Base-by-base conservation (phyloP, 2,329 filamentous ascomycete genomes). In the Rutstroemia sp. region DNA sequence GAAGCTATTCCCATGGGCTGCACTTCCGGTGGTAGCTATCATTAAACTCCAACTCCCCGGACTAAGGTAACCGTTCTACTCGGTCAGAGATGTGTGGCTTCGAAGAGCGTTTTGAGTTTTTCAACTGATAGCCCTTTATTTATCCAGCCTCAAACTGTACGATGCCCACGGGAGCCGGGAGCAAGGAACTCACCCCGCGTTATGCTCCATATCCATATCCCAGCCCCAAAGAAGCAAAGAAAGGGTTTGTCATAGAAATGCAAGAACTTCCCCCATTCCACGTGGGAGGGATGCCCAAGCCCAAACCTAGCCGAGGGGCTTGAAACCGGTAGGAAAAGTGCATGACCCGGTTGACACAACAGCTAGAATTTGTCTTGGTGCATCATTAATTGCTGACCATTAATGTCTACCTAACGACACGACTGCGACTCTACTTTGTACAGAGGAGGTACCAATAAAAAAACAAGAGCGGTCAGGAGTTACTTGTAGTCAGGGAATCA, bases 181-280 rank as follows among this genome's bases (percentile, higher is more conserved):
- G 27, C 27, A 30, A 30, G 9, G 27, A 30, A 10, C 10, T 10
- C 27, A 30, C 27, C 27, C 27, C 27, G 27, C 27, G 27, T 30
- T 30, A 9, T 30, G 27, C 27, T 30, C 27, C 27, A 30, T 7
- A 30, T 30, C 27, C 27, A 30, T 7, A 30, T 12, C 10, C 10
- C 27, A 30, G 27, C 8, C 8, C 27, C 27, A 10, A 30, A 30
- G 27, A 30, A 30, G 27, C 27, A 30, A 30, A 30, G 10, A 30
- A 17, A 52, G 14, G 8, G 39, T 52, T 52, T 52, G 50, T 52
- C 50, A 52, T 52, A 52, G 50, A 52, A 52, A 30, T 19, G 34
- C 34, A 25, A 52, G 34, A 46, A 46, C 9, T 23, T 30, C 25
- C 46, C 40, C 14, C 3, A 12, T 30, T 30, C 27, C 27, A 30